A percentile compares a stretch with the other conserved stretches of the same genome.
These are phyloP conservation scores for Botrytis paeoniae DNA, from an alignment of 2,329 filamentous ascomycete genomes.

Conservation along the genomic window DNA sequence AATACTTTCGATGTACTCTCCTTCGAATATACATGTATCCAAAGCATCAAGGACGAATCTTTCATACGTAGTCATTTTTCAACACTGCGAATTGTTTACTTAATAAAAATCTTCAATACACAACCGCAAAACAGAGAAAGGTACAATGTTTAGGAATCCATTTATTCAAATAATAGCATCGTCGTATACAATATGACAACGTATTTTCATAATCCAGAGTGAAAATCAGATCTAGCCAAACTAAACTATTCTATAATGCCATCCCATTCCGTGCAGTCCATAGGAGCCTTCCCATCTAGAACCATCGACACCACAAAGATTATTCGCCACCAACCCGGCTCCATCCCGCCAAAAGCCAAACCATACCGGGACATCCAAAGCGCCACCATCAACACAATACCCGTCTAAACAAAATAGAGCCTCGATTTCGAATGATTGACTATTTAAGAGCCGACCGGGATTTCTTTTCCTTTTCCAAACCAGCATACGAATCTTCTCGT, in stretches of 20 bases:
- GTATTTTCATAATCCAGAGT: rapidly evolving
- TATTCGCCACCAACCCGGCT: no score
- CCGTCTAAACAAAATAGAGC: neutral
- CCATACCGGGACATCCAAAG: neutral
- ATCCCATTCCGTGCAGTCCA: neutral
- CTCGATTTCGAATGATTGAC: neutral
- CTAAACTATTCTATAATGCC: neutral
- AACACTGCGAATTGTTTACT: neutral
- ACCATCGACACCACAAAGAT: neutral
- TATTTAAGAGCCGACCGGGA: neutral
- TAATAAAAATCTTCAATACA: neutral
- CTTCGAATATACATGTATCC: neutral
- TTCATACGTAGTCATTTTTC: neutral
- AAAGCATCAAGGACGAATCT: neutral
- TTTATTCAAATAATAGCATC: no score
- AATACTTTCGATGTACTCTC: rapidly evolving
- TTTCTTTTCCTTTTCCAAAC: neutral
- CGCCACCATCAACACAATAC: neutral
- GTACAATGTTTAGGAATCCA: no score
- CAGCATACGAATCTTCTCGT: neutral
- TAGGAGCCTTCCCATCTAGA: neutral
- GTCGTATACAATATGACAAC: neutral
- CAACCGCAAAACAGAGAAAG: neutral
- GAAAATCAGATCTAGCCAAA: neutral
- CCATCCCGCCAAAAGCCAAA: neutral